Percentiles rank a stretch among this genome's conserved stretches.
Conservation (phyloP, 169 alveolate genomes). For the Eimeria necatrix region DNA sequence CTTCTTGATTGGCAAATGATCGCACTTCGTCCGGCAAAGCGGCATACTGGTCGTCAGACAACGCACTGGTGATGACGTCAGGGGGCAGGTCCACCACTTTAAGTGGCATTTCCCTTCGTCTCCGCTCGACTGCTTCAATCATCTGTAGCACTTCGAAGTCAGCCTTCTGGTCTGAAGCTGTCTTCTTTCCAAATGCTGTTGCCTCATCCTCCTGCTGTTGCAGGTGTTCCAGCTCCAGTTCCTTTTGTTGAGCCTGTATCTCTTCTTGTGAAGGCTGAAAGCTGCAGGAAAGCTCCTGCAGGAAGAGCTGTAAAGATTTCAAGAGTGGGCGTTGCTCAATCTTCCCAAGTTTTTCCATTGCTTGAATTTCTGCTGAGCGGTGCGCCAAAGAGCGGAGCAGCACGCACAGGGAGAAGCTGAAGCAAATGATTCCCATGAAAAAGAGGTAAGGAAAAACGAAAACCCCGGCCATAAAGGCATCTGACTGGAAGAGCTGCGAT, state of each 20-base stretch:
- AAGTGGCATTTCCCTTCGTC: constrained; percentile 43
- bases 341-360: constrained; percentile 31
- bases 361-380: constrained; percentile 69
- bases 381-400: constrained; percentile 64
- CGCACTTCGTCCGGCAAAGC: constrained; percentile 55
- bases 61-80: constrained; percentile 68
- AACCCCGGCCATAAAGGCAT: constrained; percentile 42
- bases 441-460: constrained; percentile 53
- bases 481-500: constrained; percentile 59
- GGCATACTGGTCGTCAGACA: constrained; percentile 73
- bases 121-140: constrained; percentile 23
- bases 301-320: neutral
- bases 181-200: constrained; percentile 43
- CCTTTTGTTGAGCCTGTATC: neutral
- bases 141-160: constrained; percentile 15
- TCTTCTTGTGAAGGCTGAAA: constrained; percentile 36
- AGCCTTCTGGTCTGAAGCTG: constrained; percentile 64
- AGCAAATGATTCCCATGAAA: constrained; percentile 46
- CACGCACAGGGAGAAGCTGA: constrained; percentile 57
- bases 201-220: constrained; percentile 41
- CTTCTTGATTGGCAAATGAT: constrained; percentile 59
- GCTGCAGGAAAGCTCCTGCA: constrained; percentile 42
- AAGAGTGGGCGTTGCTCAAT: constrained; percentile 25
- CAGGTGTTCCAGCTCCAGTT: constrained; percentile 15
- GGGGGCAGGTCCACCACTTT: constrained; percentile 62